phyloP scores from a whole-genome alignment of 106 monocot genomes.

The Chionographis japonica region DNA sequence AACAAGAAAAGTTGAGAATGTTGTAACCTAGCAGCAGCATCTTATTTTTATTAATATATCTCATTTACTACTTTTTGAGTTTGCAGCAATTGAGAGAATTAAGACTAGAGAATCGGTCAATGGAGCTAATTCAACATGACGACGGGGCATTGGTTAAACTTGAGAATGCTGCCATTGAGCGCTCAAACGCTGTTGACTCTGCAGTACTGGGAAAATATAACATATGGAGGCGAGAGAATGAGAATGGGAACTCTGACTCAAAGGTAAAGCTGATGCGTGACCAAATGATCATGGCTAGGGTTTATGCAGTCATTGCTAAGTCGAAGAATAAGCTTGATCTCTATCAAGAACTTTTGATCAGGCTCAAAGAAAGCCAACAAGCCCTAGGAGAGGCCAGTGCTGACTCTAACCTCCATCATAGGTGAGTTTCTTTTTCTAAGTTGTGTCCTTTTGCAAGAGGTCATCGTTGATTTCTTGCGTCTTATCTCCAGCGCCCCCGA shows the following conservation, averaged over 20 bases:
- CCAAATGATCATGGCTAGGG: constrained; percentile 70
- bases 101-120: constrained; percentile 3
- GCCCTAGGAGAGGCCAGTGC: constrained; percentile 55
- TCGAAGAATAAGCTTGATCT: constrained; percentile 38
- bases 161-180: constrained; percentile 71
- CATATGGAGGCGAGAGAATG: constrained; percentile 70
- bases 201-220: constrained; percentile 72
- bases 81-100: constrained; percentile 7
- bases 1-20: too few relatives aligned
- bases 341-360: constrained; percentile 29
- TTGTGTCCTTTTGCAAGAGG: background rate
- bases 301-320: constrained; percentile 42
- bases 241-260: constrained; percentile 61
- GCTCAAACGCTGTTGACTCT: constrained; percentile 69
- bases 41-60: background rate
- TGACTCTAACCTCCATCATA: constrained; percentile 52
- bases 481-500: constrained; percentile 43
- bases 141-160: constrained; percentile 60
- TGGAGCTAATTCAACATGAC: constrained; percentile 20
- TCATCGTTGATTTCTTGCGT: background rate
- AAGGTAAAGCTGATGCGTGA: constrained; percentile 68
- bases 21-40: background rate
- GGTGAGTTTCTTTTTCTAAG: constrained; percentile 6
- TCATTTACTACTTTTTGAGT: background rate
- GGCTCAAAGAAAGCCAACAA: constrained; percentile 64